Conservation (phyloP, 495 filamentous ascomycete species). For the Aspergillus homomorphus region DNA sequence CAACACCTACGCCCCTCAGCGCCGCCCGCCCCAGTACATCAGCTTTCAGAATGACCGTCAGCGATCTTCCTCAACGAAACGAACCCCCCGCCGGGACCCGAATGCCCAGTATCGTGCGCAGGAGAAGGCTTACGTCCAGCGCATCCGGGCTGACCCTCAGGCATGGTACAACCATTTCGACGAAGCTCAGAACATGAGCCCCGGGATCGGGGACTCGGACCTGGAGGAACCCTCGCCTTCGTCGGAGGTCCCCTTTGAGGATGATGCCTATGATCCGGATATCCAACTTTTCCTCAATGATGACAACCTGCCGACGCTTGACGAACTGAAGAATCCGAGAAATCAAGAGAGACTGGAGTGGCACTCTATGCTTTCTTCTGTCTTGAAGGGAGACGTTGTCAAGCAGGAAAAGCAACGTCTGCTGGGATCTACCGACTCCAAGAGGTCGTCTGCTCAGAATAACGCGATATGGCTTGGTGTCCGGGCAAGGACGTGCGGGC, state of each 20-base stretch:
- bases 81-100: slow-evolving; percentile 58
- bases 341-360: slow-evolving; percentile 93
- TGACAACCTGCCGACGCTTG: slow-evolving; percentile 79
- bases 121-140: slow-evolving; percentile 77
- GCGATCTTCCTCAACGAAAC: slow-evolving; percentile 52
- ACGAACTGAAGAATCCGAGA: slow-evolving; percentile 82
- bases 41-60: slow-evolving; percentile 48
- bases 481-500: slow-evolving; percentile 74
- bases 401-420: slow-evolving; percentile 95
- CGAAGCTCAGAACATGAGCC: slow-evolving; percentile 62
- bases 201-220: slow-evolving; percentile 73
- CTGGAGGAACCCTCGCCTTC: slow-evolving; percentile 87
- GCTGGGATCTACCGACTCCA: slow-evolving; percentile 76
- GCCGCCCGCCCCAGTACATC: slow-evolving; percentile 65
- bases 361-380: slow-evolving; percentile 96
- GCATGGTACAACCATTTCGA: slow-evolving; percentile 67
- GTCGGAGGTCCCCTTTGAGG: slow-evolving; percentile 75
- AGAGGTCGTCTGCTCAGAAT: slow-evolving; percentile 67
- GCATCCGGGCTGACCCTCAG: slow-evolving; percentile 67
- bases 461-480: slow-evolving; percentile 89
- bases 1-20: slow-evolving; percentile 70
- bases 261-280: slow-evolving; percentile 87
- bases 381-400: slow-evolving; percentile 94
- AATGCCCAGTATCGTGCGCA: slow-evolving; percentile 80
- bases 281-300: slow-evolving; percentile 85